phyloP scores from a whole-genome alignment of 75 land plant genomes.

The Sequoia sempervirens region DNA sequence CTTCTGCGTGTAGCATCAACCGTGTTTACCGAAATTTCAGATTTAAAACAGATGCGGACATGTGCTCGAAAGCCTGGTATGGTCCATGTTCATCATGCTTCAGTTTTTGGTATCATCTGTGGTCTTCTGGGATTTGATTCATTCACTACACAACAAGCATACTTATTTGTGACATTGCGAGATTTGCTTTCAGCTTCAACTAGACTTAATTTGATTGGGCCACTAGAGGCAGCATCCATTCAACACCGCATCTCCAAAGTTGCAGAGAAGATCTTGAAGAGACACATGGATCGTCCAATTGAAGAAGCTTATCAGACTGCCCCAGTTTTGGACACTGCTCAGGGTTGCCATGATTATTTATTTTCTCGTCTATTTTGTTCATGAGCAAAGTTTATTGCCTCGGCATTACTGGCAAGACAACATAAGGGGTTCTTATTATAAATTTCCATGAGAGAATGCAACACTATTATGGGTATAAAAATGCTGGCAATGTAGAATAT shows the following conservation, averaged over 20 bases:
- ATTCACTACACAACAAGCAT: constrained; percentile 62
- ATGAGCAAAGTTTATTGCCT: constrained; percentile 22
- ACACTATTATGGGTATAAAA: neutral
- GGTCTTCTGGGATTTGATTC: constrained; percentile 65
- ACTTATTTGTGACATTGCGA: constrained; percentile 69
- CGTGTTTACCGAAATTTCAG: constrained; percentile 51
- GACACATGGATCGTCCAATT: constrained; percentile 54
- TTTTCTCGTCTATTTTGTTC: constrained; percentile 85
- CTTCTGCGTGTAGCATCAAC: constrained; percentile 70
- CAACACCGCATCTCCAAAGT: constrained; percentile 57
- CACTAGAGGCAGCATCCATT: constrained; percentile 74
- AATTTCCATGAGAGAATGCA: neutral
- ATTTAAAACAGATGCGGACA: constrained; percentile 48
- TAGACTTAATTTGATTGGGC: constrained; percentile 79
- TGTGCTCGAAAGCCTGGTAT: constrained; percentile 4
- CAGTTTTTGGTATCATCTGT: constrained; percentile 64
- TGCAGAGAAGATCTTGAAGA: constrained; percentile 55
- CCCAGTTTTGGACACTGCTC: constrained; percentile 73
- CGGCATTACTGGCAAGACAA: neutral
- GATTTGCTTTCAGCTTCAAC: constrained; percentile 92
- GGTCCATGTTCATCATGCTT: constrained; percentile 71
- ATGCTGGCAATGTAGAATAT: neutral
- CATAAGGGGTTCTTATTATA: neutral
- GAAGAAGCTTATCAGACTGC: constrained; percentile 69
- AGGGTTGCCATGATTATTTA: constrained; percentile 78